These are phyloP conservation scores for Coprinopsis strossmayeri DNA, from an alignment of 768 basidiomycete genomes.

Conservation along the genomic window DNA sequence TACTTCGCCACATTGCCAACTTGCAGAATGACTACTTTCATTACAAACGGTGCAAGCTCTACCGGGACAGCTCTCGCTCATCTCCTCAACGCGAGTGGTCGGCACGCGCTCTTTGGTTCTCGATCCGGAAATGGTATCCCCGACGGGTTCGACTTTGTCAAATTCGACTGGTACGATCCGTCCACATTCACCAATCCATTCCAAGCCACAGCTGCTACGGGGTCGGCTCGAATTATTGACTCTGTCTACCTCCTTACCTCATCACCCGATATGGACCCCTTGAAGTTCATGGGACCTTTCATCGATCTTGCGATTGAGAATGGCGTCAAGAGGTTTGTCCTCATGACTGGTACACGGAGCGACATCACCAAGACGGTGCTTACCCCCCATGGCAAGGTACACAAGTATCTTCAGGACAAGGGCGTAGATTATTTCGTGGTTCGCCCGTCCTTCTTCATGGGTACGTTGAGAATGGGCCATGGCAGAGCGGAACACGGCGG, in stretches of 20 bases:
- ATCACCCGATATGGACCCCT: neutral
- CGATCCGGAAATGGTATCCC: constrained; percentile 15
- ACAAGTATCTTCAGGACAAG: neutral
- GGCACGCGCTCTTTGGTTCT: too few species aligned
- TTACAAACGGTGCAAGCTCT: too few species aligned
- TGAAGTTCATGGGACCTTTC: constrained; percentile 17
- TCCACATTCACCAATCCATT: constrained; percentile 13
- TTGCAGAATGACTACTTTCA: too few species aligned
- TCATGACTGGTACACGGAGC: constrained; percentile 15
- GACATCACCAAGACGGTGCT: too few species aligned
- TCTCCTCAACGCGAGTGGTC: too few species aligned
- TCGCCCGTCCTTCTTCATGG: constrained; percentile 32
- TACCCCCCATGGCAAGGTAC: neutral
- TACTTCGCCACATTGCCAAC: too few species aligned
- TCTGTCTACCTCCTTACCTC: constrained; percentile 26
- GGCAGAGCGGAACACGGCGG: neutral
- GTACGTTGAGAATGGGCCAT: constrained; percentile 14
- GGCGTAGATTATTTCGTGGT: constrained; percentile 25
- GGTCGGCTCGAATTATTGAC: too few species aligned
- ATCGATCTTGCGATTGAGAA: constrained; percentile 21
- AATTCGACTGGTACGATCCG: constrained; percentile 31
- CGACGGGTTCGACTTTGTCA: constrained; percentile 16
- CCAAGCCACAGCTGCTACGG: neutral
- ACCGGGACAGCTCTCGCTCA: too few species aligned
- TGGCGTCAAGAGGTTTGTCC: constrained; percentile 22